Conservation (phyloP, 371 early-diverging fungal genomes). For the Blakeslea trispora region DNA sequence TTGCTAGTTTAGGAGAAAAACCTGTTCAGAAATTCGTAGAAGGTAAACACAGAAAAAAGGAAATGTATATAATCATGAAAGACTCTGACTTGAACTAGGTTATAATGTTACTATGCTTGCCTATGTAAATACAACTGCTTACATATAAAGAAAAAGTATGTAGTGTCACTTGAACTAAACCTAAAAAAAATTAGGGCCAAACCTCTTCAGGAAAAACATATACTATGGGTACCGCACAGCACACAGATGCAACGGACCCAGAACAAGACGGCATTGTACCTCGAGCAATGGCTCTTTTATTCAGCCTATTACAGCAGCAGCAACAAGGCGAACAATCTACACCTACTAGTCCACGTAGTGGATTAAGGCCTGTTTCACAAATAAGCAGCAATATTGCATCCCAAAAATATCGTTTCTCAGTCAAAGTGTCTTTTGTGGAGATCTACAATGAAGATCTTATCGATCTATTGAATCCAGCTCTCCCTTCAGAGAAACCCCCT, state of each 20-base stretch:
- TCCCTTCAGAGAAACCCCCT: constrained; percentile 58
- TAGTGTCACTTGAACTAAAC: not conserved
- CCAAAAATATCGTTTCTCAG: constrained; percentile 39
- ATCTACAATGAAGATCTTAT: constrained; percentile 97
- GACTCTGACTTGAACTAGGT: constrained; percentile 39
- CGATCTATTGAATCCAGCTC: constrained; percentile 73
- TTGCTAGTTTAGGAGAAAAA: constrained; percentile 36
- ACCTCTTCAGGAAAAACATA: constrained; percentile 98
- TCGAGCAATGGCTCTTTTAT: constrained; percentile 82
- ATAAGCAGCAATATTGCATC: constrained; percentile 2
- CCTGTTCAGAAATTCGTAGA: constrained; percentile 49
- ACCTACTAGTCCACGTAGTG: constrained; percentile 20
- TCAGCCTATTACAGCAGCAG: constrained; percentile 53
- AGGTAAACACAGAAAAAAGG: constrained; percentile 22
- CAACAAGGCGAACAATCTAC: constrained; percentile 30
- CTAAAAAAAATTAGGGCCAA: constrained; percentile 58
- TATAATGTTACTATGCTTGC: constrained; percentile 97
- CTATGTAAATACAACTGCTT: constrained; percentile 70
- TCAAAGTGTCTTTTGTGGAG: constrained; percentile 83
- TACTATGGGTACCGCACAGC: constrained; percentile 96
- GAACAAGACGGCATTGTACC: constrained; percentile 86
- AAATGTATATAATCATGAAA: not conserved
- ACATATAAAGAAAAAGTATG: constrained; percentile 59
- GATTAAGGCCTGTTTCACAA: not conserved
- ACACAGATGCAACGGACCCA: constrained; percentile 59